phyloP scores from a whole-genome alignment of 768 basidiomycete genomes.

The Lentinula raphanica region DNA sequence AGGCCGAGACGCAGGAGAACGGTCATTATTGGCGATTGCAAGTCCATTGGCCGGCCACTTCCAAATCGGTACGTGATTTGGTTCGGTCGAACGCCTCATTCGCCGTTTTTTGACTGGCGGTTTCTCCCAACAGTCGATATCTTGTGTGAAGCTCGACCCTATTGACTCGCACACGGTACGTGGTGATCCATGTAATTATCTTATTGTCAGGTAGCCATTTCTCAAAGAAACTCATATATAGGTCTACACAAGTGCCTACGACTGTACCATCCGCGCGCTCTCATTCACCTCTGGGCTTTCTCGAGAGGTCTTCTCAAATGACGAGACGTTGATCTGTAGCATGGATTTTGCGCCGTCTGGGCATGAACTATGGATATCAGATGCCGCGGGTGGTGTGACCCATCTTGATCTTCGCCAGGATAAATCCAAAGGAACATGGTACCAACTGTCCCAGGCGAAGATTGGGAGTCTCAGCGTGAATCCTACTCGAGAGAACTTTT shows the following conservation, averaged over 20 bases:
- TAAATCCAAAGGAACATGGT: constrained; percentile 50
- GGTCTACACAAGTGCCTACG: constrained; percentile 81
- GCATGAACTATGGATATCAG: constrained; percentile 82
- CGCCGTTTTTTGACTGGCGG: neutral
- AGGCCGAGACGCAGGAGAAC: constrained; percentile 42
- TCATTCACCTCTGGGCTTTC: constrained; percentile 73
- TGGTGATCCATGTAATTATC: neutral
- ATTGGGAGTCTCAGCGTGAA: constrained; percentile 80
- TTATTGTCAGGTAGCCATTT: neutral
- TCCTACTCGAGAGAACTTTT: constrained; percentile 56
- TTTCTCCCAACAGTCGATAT: constrained; percentile 43
- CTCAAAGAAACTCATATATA: constrained; percentile 21
- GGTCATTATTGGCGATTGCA: constrained; percentile 81
- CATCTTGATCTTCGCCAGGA: constrained; percentile 72
- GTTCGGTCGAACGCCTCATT: neutral
- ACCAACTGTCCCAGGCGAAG: constrained; percentile 63
- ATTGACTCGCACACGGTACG: constrained; percentile 67
- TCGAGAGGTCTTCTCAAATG: constrained; percentile 59
- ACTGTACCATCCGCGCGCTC: constrained; percentile 68
- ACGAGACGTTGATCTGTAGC: constrained; percentile 59
- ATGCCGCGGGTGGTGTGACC: constrained; percentile 63
- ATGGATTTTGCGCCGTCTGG: constrained; percentile 66
- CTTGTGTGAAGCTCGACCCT: constrained; percentile 73
- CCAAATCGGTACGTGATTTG: constrained; percentile 42
- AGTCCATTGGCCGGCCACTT: constrained; percentile 76